phyloP scores from a whole-genome alignment of 2,329 filamentous ascomycete genomes.

The Beauveria varroae region DNA sequence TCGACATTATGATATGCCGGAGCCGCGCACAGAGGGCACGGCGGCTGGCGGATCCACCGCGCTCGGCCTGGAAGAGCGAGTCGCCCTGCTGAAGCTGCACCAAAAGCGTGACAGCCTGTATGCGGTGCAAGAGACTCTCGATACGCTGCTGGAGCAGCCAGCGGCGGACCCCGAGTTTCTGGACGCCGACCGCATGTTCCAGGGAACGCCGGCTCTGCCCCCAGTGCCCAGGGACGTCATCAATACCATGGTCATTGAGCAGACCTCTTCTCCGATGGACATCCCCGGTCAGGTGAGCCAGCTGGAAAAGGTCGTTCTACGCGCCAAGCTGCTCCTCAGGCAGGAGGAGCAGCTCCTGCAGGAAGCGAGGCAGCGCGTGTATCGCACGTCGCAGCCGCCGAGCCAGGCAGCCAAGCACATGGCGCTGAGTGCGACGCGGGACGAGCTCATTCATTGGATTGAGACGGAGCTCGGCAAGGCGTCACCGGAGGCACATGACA shows the following conservation, averaged over 20 bases:
- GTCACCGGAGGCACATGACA: conserved; percentile 22
- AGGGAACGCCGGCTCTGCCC: conserved; percentile 36
- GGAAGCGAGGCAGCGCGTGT: conserved; percentile 32
- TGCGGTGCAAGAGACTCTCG: conserved; percentile 43
- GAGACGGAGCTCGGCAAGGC: conserved; percentile 53
- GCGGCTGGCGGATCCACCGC: conserved; percentile 15
- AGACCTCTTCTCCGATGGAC: conserved; percentile 29
- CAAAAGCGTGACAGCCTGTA: conserved; percentile 44
- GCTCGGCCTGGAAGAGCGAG: conserved; percentile 38
- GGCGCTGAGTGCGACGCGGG: conserved; percentile 48
- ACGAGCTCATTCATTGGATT: conserved; percentile 58
- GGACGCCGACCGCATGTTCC: conserved; percentile 41
- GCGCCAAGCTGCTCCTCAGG: conserved; percentile 48
- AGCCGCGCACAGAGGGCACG: conserved; percentile 6
- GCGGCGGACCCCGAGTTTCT: conserved; percentile 43
- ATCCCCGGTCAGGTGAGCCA: conserved; percentile 41
- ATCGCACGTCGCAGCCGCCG: conserved; percentile 23
- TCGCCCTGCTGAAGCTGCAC: conserved; percentile 43
- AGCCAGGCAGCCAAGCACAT: conserved; percentile 36
- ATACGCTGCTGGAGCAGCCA: conserved; percentile 43
- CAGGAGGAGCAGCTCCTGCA: conserved; percentile 49
- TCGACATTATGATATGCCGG: conserved; percentile 15
- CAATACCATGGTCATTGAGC: conserved; percentile 39
- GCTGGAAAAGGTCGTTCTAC: conserved; percentile 51
- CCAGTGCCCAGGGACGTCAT: conserved; percentile 45